These are phyloP conservation scores for Mucor racemosus DNA, from an alignment of 371 early-diverging fungal genomes.

Conservation along the genomic window DNA sequence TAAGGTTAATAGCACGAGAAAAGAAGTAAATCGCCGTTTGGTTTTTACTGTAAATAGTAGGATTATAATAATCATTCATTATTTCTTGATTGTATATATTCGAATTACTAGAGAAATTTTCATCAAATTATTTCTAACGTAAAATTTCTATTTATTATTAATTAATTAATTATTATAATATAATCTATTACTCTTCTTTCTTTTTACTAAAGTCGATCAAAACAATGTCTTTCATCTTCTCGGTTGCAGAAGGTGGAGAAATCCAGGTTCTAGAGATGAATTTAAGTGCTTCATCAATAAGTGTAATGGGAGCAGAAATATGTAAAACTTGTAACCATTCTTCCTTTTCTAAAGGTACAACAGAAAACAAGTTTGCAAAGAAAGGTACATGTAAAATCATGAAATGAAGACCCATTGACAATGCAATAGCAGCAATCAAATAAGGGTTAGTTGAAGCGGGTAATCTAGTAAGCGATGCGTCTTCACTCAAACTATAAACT, in stretches of 20 bases:
- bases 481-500: conserved; percentile 82
- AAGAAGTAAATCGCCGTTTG: background rate
- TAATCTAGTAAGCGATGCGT: conserved; percentile 87
- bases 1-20: background rate
- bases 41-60: no score
- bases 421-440: conserved; percentile 78
- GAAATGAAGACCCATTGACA: conserved; percentile 93
- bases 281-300: conserved; percentile 93
- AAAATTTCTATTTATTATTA: no score
- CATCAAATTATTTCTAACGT: no score
- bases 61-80: no score
- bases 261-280: conserved; percentile 73
- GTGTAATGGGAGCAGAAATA: conserved; percentile 88
- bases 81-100: no score
- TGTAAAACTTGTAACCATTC: conserved; percentile 93
- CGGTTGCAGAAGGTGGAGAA: conserved; percentile 41
- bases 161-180: background rate
- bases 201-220: background rate
- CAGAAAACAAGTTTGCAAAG: conserved; percentile 85
- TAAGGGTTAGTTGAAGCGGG: conserved; percentile 90
- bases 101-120: no score
- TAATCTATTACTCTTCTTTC: background rate
- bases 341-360: conserved; percentile 81
- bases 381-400: conserved; percentile 91
- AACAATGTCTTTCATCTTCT: background rate